Conservation (phyloP, 2,329 filamentous ascomycete species). For the Thermochaetoides dissita region DNA sequence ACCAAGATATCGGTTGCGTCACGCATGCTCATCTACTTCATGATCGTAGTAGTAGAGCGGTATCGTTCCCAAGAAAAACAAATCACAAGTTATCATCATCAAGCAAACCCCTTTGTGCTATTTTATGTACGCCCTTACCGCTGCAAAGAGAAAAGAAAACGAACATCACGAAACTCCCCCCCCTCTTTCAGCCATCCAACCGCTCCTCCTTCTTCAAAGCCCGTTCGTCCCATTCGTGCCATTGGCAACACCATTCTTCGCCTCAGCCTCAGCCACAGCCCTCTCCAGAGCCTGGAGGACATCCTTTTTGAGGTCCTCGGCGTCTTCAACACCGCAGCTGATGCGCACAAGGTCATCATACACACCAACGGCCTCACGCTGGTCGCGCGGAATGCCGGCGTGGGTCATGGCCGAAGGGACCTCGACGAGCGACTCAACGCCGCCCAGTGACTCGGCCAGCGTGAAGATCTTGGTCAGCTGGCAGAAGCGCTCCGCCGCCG, state of each 20-base stretch:
- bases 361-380: conserved; percentile 84
- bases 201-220: neutral
- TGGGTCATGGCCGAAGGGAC: conserved; percentile 95
- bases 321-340: conserved; percentile 89
- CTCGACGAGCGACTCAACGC: conserved; percentile 83
- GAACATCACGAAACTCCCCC: too few relatives aligned
- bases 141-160: too few relatives aligned
- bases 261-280: conserved; percentile 35
- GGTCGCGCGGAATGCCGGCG: conserved; percentile 78
- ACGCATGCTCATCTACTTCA: too few relatives aligned
- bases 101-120: too few relatives aligned
- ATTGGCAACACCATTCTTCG: conserved; percentile 10
- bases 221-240: conserved; percentile 10
- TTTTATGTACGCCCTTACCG: too few relatives aligned
- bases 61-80: too few relatives aligned
- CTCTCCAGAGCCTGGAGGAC: conserved; percentile 66
- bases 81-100: too few relatives aligned
- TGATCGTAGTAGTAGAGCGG: too few relatives aligned
- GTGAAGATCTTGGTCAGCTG: conserved; percentile 80
- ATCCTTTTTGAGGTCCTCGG: conserved; percentile 68
- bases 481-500: conserved; percentile 84
- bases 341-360: conserved; percentile 89
- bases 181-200: neutral
- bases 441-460: conserved; percentile 75
- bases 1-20: too few relatives aligned